Percentiles rank a stretch among this genome's conserved stretches.
phyloP scores from a whole-genome alignment of 352 stramenopile genomes.

The Pythium phragmiticola region DNA sequence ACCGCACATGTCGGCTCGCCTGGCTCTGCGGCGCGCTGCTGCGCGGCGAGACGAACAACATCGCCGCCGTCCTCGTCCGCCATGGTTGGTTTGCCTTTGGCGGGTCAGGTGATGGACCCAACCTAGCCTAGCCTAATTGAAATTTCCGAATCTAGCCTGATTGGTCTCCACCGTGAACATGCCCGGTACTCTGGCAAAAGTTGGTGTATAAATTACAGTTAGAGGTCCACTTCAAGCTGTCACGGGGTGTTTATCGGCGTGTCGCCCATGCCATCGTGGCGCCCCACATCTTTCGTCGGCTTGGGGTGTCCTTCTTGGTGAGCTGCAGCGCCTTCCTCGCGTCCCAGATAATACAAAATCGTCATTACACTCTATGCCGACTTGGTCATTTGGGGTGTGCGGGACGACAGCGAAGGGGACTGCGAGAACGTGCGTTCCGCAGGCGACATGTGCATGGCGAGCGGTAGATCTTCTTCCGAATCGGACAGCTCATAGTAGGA shows the following conservation, averaged over 20 bases:
- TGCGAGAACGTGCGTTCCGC: slow-evolving; percentile 32
- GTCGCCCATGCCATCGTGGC: too few species aligned
- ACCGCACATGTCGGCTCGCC: slow-evolving; percentile 50
- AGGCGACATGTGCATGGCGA: slow-evolving; percentile 69
- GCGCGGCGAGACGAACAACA: slow-evolving; percentile 29
- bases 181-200: background rate
- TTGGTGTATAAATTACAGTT: slow-evolving; percentile 10
- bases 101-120: background rate
- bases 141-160: background rate
- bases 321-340: background rate
- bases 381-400: slow-evolving; percentile 3
- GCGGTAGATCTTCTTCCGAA: slow-evolving; percentile 67
- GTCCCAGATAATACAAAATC: background rate
- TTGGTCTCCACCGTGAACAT: background rate
- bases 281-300: background rate
- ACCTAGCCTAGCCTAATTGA: background rate
- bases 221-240: too few species aligned
- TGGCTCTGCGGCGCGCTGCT: slow-evolving; percentile 35
- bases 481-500: slow-evolving; percentile 65
- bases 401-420: slow-evolving; percentile 1
- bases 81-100: background rate
- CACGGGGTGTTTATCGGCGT: too few species aligned
- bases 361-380: slow-evolving; percentile 5
- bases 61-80: slow-evolving; percentile 6
- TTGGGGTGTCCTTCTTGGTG: background rate